phyloP scores from a whole-genome alignment of 352 stramenopile genomes.

The Pythium myriotylum region DNA sequence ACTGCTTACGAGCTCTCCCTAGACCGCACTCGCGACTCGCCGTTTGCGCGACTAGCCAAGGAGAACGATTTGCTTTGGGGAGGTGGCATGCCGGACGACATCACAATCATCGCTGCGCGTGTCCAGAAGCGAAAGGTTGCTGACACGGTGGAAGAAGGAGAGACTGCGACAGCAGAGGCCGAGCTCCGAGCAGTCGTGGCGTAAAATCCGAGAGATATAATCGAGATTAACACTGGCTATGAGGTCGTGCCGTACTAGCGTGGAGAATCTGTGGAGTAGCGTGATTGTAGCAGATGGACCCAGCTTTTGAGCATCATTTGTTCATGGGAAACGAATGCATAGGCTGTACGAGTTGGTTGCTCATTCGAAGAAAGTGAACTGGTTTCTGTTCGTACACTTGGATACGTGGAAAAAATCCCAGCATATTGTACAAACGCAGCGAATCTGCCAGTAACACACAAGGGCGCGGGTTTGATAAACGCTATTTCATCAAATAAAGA shows the following conservation, averaged over 20 bases:
- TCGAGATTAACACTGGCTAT: background rate
- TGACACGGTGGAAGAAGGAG: background rate
- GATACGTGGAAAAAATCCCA: too few species aligned
- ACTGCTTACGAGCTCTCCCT: slow-evolving; percentile 93
- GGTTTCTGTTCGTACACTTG: too few species aligned
- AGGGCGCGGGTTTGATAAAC: background rate
- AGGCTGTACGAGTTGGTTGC: too few species aligned
- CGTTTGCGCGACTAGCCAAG: slow-evolving; percentile 97
- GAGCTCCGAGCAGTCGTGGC: slow-evolving; percentile 13
- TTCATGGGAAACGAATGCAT: too few species aligned
- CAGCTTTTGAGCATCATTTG: too few species aligned
- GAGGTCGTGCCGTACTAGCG: too few species aligned
- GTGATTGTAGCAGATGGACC: too few species aligned
- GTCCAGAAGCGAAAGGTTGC: slow-evolving; percentile 47
- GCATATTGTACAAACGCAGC: background rate
- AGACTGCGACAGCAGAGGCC: slow-evolving; percentile 1
- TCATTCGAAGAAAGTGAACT: too few species aligned
- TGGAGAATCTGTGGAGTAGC: too few species aligned
- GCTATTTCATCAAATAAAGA: slow-evolving; percentile 11
- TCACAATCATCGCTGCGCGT: slow-evolving; percentile 76
- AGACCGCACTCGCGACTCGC: slow-evolving; percentile 90
- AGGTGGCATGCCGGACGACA: slow-evolving; percentile 92
- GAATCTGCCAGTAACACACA: background rate
- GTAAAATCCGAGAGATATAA: background rate
- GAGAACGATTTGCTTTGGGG: slow-evolving; percentile 98